Conservation (phyloP, 768 basidiomycete species). For the Naganishia vishniacii region DNA sequence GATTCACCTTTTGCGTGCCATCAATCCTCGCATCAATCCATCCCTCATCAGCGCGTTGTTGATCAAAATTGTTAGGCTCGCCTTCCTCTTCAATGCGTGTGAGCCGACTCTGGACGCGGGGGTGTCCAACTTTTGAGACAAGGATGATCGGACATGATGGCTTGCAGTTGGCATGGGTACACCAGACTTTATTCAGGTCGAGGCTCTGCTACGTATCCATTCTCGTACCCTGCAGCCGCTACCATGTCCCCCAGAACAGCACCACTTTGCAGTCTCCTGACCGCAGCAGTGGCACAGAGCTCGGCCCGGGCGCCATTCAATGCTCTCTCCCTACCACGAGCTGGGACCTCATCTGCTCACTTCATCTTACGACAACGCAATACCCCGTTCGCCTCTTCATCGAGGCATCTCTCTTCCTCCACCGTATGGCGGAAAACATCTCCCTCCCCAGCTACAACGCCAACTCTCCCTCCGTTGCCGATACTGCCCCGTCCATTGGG, state of each 20-base stretch:
- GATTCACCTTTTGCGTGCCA: background rate
- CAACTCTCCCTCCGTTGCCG: constrained; percentile 27
- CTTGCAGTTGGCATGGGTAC: too few species aligned
- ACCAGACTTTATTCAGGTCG: too few species aligned
- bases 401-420: constrained; percentile 1
- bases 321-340: too few species aligned
- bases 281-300: too few species aligned
- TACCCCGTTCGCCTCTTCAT: background rate
- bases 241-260: too few species aligned
- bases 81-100: background rate
- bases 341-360: too few species aligned
- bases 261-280: too few species aligned
- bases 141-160: background rate
- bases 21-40: background rate
- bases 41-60: background rate
- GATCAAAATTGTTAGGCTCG: constrained; percentile 14
- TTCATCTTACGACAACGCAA: background rate
- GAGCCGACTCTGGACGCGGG: background rate
- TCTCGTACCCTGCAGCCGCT: too few species aligned
- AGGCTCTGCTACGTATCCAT: too few species aligned
- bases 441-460: background rate
- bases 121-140: background rate
- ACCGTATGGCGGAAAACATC: background rate
- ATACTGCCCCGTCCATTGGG: constrained; percentile 62
- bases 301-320: too few species aligned